phyloP scores from a whole-genome alignment of 2,329 filamentous ascomycete genomes.

The Venturia effusa region DNA sequence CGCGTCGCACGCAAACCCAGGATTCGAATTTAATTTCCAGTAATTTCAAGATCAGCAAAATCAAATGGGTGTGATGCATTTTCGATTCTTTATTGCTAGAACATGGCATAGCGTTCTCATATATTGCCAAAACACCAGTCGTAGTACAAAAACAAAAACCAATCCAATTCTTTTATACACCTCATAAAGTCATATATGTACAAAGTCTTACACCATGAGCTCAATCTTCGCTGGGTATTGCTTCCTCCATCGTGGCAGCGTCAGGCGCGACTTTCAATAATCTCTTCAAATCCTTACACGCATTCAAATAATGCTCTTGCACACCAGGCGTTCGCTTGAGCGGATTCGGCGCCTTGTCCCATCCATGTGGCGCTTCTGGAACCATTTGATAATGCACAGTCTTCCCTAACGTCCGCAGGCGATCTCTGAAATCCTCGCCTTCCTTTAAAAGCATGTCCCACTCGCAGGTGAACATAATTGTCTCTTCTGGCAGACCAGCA shows the following conservation, averaged over 20 bases:
- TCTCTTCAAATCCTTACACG: constrained; percentile 39
- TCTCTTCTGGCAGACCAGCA: constrained; percentile 45
- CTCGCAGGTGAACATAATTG: constrained; percentile 53
- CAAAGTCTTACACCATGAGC: not conserved
- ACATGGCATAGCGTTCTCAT: not conserved
- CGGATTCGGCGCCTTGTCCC: constrained; percentile 57
- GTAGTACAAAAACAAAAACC: not conserved
- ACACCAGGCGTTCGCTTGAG: constrained; percentile 40
- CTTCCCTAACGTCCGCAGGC: constrained; percentile 45
- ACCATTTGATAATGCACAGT: constrained; percentile 49
- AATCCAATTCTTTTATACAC: not conserved
- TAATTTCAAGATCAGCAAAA: not conserved
- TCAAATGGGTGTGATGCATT: not conserved
- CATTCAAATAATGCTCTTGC: constrained; percentile 43
- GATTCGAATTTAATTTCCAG: not conserved
- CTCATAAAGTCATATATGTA: not conserved
- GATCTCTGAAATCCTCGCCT: constrained; percentile 49
- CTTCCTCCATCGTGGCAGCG: not conserved
- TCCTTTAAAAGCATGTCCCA: constrained; percentile 58
- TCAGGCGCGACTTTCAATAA: constrained; percentile 18
- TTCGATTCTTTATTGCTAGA: not conserved
- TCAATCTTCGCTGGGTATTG: not conserved
- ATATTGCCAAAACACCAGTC: not conserved
- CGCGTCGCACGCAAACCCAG: not conserved
- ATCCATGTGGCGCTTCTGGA: constrained; percentile 49